These are phyloP conservation scores for Lactarius sp. DNA, from an alignment of 768 basidiomycete species.

Conservation along the genomic window DNA sequence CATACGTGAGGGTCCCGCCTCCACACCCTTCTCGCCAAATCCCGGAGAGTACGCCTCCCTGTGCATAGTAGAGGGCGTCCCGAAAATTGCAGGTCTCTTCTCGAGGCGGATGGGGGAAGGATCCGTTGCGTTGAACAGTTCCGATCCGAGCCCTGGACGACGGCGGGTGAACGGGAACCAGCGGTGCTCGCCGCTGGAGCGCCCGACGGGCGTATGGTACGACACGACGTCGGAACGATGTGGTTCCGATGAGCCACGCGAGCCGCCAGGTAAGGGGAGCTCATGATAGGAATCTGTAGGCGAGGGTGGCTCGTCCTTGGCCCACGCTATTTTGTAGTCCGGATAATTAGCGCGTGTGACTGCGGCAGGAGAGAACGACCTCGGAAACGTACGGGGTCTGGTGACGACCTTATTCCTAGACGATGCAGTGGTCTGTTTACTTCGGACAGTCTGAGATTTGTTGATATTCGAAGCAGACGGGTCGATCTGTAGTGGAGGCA, in stretches of 20 bases:
- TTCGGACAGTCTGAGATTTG: neutral
- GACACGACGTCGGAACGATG: conserved; percentile 52
- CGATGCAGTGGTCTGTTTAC: neutral
- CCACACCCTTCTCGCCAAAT: conserved; percentile 30
- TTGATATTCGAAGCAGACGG: neutral
- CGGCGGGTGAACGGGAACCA: conserved; percentile 77
- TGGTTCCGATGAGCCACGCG: conserved; percentile 35
- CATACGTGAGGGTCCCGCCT: conserved; percentile 16
- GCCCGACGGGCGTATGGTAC: conserved; percentile 41
- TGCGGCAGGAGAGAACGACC: neutral
- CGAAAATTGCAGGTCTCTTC: neutral
- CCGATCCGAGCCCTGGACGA: conserved; percentile 30
- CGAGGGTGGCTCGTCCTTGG: conserved; percentile 26
- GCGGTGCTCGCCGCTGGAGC: conserved; percentile 34
- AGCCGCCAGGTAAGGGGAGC: conserved; percentile 29
- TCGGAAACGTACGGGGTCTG: conserved; percentile 13
- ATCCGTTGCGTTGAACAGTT: neutral
- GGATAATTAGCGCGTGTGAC: neutral
- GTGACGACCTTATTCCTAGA: conserved; percentile 15
- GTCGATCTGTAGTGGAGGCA: neutral
- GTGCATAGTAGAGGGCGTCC: neutral
- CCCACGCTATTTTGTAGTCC: conserved; percentile 15
- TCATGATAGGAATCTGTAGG: conserved; percentile 36
- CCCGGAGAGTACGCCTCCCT: neutral
- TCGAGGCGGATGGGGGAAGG: conserved; percentile 11